These are phyloP conservation scores for Bruguiera sexangula DNA, from an alignment of 345 rosid species.

Conservation along the genomic window DNA sequence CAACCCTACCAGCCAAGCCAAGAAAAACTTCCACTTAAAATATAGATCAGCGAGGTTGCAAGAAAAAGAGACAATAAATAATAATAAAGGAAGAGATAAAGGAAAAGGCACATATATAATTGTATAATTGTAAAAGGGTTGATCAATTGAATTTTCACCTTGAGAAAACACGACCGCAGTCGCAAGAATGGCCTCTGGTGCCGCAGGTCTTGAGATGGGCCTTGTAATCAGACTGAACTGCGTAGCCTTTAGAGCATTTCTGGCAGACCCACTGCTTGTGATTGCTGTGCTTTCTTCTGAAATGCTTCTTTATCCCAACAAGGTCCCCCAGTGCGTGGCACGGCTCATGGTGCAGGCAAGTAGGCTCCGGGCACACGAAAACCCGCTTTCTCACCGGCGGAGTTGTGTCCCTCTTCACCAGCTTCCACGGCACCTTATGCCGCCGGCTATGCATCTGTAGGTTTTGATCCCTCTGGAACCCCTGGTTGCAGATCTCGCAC, in stretches of 20 bases:
- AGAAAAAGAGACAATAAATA: too few relatives aligned
- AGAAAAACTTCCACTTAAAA: background rate
- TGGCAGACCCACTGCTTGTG: slow-evolving; percentile 92
- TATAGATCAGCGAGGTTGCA: background rate
- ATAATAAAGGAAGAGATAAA: too few relatives aligned
- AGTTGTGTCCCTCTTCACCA: slow-evolving; percentile 65
- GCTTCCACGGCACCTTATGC: slow-evolving; percentile 98
- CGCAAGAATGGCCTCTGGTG: slow-evolving; percentile 94
- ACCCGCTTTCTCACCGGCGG: slow-evolving; percentile 72
- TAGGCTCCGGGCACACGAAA: slow-evolving; percentile 89
- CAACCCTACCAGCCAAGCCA: background rate
- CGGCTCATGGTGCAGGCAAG: slow-evolving; percentile 89
- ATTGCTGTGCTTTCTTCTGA: slow-evolving; percentile 80
- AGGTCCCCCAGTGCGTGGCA: slow-evolving; percentile 95
- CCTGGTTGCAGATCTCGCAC: slow-evolving; percentile 98
- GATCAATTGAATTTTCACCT: slow-evolving; percentile 41
- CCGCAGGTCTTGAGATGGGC: slow-evolving; percentile 99
- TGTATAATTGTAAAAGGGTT: background rate
- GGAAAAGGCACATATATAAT: background rate
- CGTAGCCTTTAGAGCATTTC: slow-evolving; percentile 86
- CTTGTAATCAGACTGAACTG: slow-evolving; percentile 93
- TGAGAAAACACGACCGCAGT: slow-evolving; percentile 95
- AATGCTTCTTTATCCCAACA: slow-evolving; percentile 96
- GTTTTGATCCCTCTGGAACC: slow-evolving; percentile 96
- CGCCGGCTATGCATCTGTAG: slow-evolving; percentile 95